These are phyloP conservation scores for Arxiozyma slooffiae DNA, from an alignment of 1,139 yeast genomes.

Conservation along the genomic window DNA sequence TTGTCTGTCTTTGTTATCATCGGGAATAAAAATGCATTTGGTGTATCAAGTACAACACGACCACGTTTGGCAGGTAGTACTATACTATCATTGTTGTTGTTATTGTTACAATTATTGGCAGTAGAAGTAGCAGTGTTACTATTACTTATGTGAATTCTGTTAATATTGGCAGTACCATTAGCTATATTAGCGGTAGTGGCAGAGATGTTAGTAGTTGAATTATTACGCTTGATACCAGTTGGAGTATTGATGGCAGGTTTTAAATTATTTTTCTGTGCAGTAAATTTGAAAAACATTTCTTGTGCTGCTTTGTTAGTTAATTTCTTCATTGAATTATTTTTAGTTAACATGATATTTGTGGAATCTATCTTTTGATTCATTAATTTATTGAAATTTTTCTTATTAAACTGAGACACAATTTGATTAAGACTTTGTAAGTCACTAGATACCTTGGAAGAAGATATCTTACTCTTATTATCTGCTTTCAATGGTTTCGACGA, in stretches of 20 bases:
- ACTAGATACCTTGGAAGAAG: not conserved
- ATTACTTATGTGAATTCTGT: not conserved
- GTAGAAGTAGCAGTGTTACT: not conserved
- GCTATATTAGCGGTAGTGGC: not conserved
- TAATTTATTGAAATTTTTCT: not conserved
- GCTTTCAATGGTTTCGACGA: not conserved
- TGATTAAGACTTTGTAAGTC: constrained; percentile 1
- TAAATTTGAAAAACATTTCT: not conserved
- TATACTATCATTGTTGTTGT: not conserved
- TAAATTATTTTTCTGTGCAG: not conserved
- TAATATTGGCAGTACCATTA: not conserved
- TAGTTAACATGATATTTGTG: not conserved
- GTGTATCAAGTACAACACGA: constrained; percentile 21
- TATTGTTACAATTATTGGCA: not conserved
- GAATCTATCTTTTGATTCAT: not conserved
- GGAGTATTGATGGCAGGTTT: not conserved
- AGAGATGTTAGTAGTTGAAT: not conserved
- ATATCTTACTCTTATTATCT: not conserved
- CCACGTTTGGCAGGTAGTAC: constrained; percentile 13
- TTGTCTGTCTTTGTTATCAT: constrained; percentile 13
- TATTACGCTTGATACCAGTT: not conserved
- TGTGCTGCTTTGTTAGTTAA: not conserved
- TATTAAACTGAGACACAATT: constrained; percentile 1
- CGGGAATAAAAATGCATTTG: constrained; percentile 23
- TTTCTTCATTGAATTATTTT: not conserved